phyloP scores from a whole-genome alignment of 1,139 yeast genomes.

The Blastobotrys ciferrii region DNA sequence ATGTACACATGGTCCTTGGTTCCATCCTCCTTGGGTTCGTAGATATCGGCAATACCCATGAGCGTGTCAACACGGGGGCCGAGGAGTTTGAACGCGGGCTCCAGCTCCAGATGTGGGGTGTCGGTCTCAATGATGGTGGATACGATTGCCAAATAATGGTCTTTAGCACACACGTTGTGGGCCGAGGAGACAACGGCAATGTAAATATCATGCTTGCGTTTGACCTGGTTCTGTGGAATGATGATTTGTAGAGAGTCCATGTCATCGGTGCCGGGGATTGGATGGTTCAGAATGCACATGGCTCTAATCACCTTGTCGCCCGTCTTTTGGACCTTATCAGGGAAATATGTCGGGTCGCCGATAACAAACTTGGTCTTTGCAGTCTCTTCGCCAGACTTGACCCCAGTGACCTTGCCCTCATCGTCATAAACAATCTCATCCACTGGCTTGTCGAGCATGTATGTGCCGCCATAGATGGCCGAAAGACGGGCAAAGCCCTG shows the following conservation, averaged over 20 bases:
- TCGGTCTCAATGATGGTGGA: conserved; percentile 95
- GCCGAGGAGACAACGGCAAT: conserved; percentile 87
- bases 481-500: conserved; percentile 97
- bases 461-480: conserved; percentile 98
- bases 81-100: conserved; percentile 88
- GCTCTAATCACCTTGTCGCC: conserved; percentile 92
- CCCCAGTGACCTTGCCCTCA: conserved; percentile 76
- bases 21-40: conserved; percentile 86
- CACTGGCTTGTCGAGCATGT: conserved; percentile 95
- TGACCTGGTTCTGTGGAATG: conserved; percentile 94
- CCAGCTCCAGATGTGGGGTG: conserved; percentile 87
- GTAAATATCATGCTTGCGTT: conserved; percentile 90
- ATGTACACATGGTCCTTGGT: conserved; percentile 72
- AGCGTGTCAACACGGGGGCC: conserved; percentile 80
- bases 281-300: conserved; percentile 88
- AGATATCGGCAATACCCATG: conserved; percentile 91
- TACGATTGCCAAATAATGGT: conserved; percentile 87
- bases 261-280: conserved; percentile 77
- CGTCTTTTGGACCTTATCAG: conserved; percentile 78
- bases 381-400: conserved; percentile 83
- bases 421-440: conserved; percentile 79
- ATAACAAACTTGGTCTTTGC: conserved; percentile 92
- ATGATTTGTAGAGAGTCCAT: conserved; percentile 91
- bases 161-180: conserved; percentile 89
- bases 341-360: conserved; percentile 98